Evolutionary conservation across 2,329 filamentous ascomycete genomes (phyloP).

Genomic region (Colletotrichum trifolii): DNA sequence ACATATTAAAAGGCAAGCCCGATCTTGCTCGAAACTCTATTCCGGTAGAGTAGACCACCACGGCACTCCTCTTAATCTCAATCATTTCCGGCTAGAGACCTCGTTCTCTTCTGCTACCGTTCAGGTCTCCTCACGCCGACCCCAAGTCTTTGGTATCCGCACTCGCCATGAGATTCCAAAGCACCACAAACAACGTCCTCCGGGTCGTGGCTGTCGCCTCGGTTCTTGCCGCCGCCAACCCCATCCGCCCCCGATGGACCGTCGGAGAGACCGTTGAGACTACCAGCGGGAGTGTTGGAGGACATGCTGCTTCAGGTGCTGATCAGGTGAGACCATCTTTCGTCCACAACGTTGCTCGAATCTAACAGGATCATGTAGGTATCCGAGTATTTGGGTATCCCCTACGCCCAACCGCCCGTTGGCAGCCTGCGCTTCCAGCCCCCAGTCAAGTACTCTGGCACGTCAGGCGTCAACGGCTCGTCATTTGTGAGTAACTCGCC

Average conservation of each 20-base stretch:
- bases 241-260: slow-evolving; percentile 18
- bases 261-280: slow-evolving; percentile 24
- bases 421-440: slow-evolving; percentile 62
- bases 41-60: not conserved
- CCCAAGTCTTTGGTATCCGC: slow-evolving; percentile 26
- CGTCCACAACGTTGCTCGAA: too few relatives aligned
- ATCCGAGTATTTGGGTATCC: slow-evolving; percentile 56
- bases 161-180: slow-evolving; percentile 30
- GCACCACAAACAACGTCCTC: slow-evolving; percentile 19
- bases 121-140: slow-evolving; percentile 10
- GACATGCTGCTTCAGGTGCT: slow-evolving; percentile 26
- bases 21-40: not conserved
- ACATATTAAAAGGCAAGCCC: slow-evolving; percentile 31
- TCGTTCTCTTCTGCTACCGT: not conserved
- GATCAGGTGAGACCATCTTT: slow-evolving; percentile 11
- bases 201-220: slow-evolving; percentile 15
- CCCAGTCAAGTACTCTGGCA: slow-evolving; percentile 15
- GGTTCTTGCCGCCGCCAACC: slow-evolving; percentile 7
- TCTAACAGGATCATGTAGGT: slow-evolving; percentile 17
- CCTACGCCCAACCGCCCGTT: slow-evolving; percentile 63
- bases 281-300: slow-evolving; percentile 25
- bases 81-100: not conserved
- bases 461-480: slow-evolving; percentile 18
- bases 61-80: slow-evolving; percentile 17
- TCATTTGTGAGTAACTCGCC: slow-evolving; percentile 24